Conservation (phyloP, 1,284 basidiomycete species). For the Stereum hirsutum region DNA sequence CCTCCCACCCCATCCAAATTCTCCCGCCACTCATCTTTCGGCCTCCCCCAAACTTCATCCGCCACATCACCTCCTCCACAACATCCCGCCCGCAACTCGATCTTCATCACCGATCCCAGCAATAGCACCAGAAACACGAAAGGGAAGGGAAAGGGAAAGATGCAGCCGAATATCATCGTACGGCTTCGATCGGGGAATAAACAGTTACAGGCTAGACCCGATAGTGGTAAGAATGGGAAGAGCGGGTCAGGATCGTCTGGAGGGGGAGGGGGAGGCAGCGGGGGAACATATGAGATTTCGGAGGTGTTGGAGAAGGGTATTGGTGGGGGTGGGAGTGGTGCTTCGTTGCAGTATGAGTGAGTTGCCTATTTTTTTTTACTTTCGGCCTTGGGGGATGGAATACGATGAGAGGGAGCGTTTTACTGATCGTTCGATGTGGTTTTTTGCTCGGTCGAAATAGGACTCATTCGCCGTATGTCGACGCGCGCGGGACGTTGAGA, state of each 20-base stretch:
- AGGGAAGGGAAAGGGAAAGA: constrained; percentile 17
- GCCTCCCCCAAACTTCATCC: constrained; percentile 1
- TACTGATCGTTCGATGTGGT: background rate
- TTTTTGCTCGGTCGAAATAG: background rate
- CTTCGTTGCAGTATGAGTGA: constrained; percentile 49
- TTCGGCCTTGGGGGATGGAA: too few relatives aligned
- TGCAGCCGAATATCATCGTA: constrained; percentile 30
- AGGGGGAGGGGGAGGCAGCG: too few relatives aligned
- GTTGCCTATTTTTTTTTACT: constrained; percentile 21
- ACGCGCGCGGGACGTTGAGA: constrained; percentile 39
- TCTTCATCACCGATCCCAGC: too few relatives aligned
- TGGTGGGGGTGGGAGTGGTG: too few relatives aligned
- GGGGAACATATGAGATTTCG: too few relatives aligned
- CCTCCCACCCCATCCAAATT: background rate
- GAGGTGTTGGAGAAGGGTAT: too few relatives aligned
- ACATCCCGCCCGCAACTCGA: background rate
- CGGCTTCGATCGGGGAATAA: constrained; percentile 28
- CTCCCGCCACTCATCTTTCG: background rate
- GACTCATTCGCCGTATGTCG: constrained; percentile 42
- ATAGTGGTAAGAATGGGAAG: constrained; percentile 20
- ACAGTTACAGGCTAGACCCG: constrained; percentile 13
- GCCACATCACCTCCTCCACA: background rate
- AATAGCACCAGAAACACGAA: constrained; percentile 2
- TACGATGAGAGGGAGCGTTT: background rate
- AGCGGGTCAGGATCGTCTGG: constrained; percentile 31